phyloP scores from a whole-genome alignment of 257 asterid species.

The Rubia yunnanensis region DNA sequence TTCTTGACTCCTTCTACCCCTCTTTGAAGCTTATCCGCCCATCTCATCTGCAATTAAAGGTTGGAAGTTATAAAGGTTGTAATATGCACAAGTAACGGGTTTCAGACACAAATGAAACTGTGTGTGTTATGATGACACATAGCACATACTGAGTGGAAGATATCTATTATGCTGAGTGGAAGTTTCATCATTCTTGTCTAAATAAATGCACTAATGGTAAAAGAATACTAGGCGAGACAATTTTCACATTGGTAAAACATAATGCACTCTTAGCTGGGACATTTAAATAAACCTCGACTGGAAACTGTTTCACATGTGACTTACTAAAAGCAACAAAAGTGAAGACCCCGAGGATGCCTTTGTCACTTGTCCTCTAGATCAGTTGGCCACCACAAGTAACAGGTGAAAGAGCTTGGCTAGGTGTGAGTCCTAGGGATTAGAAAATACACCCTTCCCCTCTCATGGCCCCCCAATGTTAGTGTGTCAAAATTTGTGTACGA shows the following conservation, averaged over 20 bases:
- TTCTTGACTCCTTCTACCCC: conserved; percentile 76
- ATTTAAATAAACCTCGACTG: not conserved
- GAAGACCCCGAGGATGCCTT: not conserved
- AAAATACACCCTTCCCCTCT: not conserved
- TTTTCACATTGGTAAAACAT: not conserved
- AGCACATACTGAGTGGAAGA: no score
- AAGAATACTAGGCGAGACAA: not conserved
- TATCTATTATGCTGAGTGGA: not conserved
- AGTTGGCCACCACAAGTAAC: not conserved
- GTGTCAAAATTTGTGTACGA: not conserved
- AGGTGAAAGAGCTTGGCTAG: not conserved
- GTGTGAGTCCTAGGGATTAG: not conserved
- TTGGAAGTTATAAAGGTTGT: not conserved
- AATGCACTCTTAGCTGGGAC: not conserved
- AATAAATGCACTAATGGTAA: not conserved
- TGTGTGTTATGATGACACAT: no score
- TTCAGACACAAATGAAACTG: not conserved
- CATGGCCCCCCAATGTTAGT: not conserved
- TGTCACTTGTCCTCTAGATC: not conserved
- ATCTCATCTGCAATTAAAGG: conserved; percentile 60
- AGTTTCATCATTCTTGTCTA: not conserved
- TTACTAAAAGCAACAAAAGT: not conserved
- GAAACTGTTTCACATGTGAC: not conserved
- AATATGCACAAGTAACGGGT: not conserved
- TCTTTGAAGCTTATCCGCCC: conserved; percentile 81